Evolutionary conservation across 371 early-diverging fungal species (phyloP).

Genomic region (Dinochytrium kinnereticum): DNA sequence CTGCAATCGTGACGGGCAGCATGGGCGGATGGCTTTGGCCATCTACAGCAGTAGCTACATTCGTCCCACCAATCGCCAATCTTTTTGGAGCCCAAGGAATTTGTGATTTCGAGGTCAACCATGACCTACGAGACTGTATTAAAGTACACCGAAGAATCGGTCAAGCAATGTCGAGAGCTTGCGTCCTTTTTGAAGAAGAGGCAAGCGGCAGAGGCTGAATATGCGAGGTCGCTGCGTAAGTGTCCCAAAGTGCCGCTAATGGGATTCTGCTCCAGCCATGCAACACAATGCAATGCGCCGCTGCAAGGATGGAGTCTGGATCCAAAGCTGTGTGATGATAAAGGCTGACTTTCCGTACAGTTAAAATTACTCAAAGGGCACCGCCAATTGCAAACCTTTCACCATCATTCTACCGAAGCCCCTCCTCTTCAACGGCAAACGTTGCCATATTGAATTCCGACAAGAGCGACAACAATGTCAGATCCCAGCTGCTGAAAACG

Average conservation of each 20-base stretch:
- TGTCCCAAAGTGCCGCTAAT: too few relatives aligned
- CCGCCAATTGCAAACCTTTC: slow-evolving; percentile 9
- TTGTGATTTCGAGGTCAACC: too few relatives aligned
- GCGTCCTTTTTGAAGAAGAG: slow-evolving; percentile 46
- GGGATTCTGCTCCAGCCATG: not conserved
- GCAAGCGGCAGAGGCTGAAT: slow-evolving; percentile 43
- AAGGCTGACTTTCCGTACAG: slow-evolving; percentile 5
- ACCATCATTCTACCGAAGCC: slow-evolving; percentile 21
- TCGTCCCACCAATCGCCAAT: too few relatives aligned
- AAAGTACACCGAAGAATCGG: slow-evolving; percentile 47
- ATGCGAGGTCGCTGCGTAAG: slow-evolving; percentile 48
- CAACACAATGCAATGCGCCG: too few relatives aligned
- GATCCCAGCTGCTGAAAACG: slow-evolving; percentile 33
- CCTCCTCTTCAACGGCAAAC: slow-evolving; percentile 9
- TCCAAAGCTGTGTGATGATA: not conserved
- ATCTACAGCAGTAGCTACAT: too few relatives aligned
- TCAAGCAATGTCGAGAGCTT: slow-evolving; percentile 46
- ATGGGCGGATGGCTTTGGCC: too few relatives aligned
- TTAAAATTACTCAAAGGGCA: slow-evolving; percentile 14
- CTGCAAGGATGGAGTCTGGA: not conserved
- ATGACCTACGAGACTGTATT: slow-evolving; percentile 42
- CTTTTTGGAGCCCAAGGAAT: too few relatives aligned
- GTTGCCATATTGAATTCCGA: not conserved
- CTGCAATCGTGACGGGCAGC: too few relatives aligned
- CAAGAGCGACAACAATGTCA: slow-evolving; percentile 15